Conservation (phyloP, 2,329 filamentous ascomycete species). For the Arachnomyces sp. region DNA sequence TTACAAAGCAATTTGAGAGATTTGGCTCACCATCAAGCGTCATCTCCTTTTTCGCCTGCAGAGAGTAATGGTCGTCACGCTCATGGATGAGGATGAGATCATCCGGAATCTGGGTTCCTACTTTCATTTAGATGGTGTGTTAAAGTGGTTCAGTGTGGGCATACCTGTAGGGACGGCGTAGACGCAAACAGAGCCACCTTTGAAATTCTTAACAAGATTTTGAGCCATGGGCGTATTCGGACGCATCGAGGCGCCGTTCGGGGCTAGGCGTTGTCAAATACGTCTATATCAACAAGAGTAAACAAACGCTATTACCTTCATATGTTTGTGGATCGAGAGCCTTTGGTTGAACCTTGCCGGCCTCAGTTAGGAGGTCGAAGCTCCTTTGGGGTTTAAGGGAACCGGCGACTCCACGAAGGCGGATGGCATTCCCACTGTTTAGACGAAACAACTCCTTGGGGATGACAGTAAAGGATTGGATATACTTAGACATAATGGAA, state of each 20-base stretch:
- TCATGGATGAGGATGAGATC: constrained; percentile 19
- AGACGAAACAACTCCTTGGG: constrained; percentile 15
- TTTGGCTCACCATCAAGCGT: constrained; percentile 10
- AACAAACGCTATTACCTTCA: too few species aligned
- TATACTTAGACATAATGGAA: too few species aligned
- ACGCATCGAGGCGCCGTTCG: too few species aligned
- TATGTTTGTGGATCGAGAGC: constrained; percentile 14
- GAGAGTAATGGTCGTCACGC: constrained; percentile 16
- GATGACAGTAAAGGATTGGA: constrained; percentile 10
- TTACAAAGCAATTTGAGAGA: too few species aligned
- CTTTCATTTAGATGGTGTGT: background rate
- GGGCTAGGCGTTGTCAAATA: too few species aligned
- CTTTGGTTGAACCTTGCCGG: constrained; percentile 12
- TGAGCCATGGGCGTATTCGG: constrained; percentile 8
- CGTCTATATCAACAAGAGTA: too few species aligned
- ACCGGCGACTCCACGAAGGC: constrained; percentile 10
- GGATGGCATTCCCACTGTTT: constrained; percentile 12
- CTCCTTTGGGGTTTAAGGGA: constrained; percentile 8
- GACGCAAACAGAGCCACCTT: constrained; percentile 3
- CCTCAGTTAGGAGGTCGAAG: constrained; percentile 14
- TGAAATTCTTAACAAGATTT: constrained; percentile 3
- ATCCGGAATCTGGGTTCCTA: constrained; percentile 13
- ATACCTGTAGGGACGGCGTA: constrained; percentile 8
- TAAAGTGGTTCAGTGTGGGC: too few species aligned
- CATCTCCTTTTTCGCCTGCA: constrained; percentile 16